Evolutionary conservation across 1,284 basidiomycete genomes (phyloP).

Genomic region (Marasmius sp.): DNA sequence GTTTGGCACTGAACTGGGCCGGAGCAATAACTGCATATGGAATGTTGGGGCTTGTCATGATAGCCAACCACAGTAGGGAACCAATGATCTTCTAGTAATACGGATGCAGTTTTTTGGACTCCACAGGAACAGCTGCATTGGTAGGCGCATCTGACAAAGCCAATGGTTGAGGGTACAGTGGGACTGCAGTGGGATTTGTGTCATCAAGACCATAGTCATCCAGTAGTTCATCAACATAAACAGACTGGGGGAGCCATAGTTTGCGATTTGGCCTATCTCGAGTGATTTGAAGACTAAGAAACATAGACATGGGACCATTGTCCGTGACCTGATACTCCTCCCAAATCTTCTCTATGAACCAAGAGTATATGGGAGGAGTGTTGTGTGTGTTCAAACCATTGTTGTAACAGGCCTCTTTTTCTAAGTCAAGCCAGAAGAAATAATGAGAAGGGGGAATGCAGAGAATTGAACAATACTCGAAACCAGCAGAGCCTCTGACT

Average conservation of each 20-base stretch:
- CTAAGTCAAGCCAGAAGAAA: too few relatives aligned
- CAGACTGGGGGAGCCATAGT: conserved; percentile 3
- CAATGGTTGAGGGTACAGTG: background rate
- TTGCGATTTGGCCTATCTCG: background rate
- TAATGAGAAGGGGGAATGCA: too few relatives aligned
- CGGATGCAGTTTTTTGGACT: background rate
- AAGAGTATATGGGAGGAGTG: background rate
- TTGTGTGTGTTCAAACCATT: background rate
- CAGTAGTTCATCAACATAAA: conserved; percentile 5
- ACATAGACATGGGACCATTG: background rate
- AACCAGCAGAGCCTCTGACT: too few relatives aligned
- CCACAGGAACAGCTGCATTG: background rate
- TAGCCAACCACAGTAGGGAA: background rate
- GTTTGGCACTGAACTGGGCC: background rate
- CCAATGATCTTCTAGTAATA: background rate
- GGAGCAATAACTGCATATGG: background rate
- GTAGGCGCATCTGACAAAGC: background rate
- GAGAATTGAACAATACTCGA: too few relatives aligned
- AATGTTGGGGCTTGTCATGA: background rate
- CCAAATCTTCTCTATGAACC: background rate
- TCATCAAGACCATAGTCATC: background rate
- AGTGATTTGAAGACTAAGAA: conserved; percentile 1
- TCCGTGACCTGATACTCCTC: background rate
- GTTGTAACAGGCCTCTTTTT: too few relatives aligned
- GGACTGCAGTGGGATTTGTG: background rate